These are phyloP conservation scores for Garcileccinum viscosum DNA, from an alignment of 1,284 basidiomycete species.

Conservation along the genomic window DNA sequence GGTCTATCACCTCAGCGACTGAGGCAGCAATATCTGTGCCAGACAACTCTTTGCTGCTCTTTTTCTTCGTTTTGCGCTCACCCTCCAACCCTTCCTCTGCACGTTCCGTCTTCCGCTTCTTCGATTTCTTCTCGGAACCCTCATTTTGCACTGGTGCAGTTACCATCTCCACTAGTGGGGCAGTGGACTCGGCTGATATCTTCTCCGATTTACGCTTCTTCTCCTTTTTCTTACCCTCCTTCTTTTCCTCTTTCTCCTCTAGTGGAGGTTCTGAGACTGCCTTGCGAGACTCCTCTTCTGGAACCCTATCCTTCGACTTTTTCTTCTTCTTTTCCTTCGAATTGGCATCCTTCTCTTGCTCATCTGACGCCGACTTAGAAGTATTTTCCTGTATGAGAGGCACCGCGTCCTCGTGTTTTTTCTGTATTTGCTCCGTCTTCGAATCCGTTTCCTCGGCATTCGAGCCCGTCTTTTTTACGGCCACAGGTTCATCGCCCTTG, in stretches of 20 bases:
- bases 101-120: slow-evolving; percentile 31
- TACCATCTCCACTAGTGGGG: background rate
- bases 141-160: background rate
- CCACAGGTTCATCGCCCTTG: slow-evolving; percentile 11
- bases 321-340: slow-evolving; percentile 23
- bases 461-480: background rate
- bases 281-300: slow-evolving; percentile 1
- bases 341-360: slow-evolving; percentile 9
- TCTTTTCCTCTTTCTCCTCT: slow-evolving; percentile 4
- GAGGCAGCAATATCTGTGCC: background rate
- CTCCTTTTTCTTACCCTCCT: slow-evolving; percentile 13
- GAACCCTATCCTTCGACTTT: slow-evolving; percentile 9
- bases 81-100: slow-evolving; percentile 9
- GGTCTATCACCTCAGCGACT: slow-evolving; percentile 4
- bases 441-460: background rate
- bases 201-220: slow-evolving; percentile 16
- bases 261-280: slow-evolving; percentile 1
- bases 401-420: slow-evolving; percentile 9
- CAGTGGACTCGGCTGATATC: background rate
- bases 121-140: slow-evolving; percentile 21
- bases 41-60: slow-evolving; percentile 21
- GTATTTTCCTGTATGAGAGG: background rate
- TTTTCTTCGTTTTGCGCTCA: slow-evolving; percentile 40
- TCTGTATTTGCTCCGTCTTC: slow-evolving; percentile 16
- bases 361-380: background rate